phyloP scores from a whole-genome alignment of 2,329 filamentous ascomycete genomes.

The Aureobasidium melanogenum region DNA sequence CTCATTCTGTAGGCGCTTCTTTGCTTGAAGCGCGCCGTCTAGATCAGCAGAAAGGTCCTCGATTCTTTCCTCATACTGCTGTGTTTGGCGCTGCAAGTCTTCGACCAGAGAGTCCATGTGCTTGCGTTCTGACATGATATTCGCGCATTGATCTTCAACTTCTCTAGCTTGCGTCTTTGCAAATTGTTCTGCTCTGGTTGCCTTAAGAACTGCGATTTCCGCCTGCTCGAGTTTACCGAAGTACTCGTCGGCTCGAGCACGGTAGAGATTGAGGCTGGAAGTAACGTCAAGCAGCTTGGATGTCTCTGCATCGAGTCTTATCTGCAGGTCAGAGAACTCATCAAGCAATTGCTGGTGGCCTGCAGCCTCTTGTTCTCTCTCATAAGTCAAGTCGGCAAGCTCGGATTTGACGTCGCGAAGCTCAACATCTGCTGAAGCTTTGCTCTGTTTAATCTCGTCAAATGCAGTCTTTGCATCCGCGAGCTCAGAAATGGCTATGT shows the following conservation, averaged over 20 bases:
- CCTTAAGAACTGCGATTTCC: slow-evolving; percentile 90
- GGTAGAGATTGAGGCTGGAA: slow-evolving; percentile 80
- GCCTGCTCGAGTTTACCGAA: slow-evolving; percentile 96
- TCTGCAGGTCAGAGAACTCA: slow-evolving; percentile 89
- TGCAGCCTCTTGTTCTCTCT: slow-evolving; percentile 78
- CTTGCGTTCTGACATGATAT: slow-evolving; percentile 84
- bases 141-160: slow-evolving; percentile 81
- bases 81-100: slow-evolving; percentile 80
- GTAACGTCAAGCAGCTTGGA: slow-evolving; percentile 78
- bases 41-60: slow-evolving; percentile 89
- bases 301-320: slow-evolving; percentile 79
- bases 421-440: slow-evolving; percentile 73
- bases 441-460: slow-evolving; percentile 76
- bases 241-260: slow-evolving; percentile 87
- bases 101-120: slow-evolving; percentile 82
- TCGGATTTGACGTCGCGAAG: slow-evolving; percentile 77
- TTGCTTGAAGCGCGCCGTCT: slow-evolving; percentile 73
- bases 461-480: slow-evolving; percentile 79
- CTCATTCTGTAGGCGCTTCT: slow-evolving; percentile 92
- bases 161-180: slow-evolving; percentile 83
- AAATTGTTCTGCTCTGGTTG: slow-evolving; percentile 84
- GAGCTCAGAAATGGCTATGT: slow-evolving; percentile 74
- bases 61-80: slow-evolving; percentile 80
- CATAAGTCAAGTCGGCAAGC: slow-evolving; percentile 66
- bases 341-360: slow-evolving; percentile 81